Evolutionary conservation across 352 stramenopile genomes (phyloP), one percentile per base, ranked within the genome.

Genomic region (Pseudoperonospora humuli): DNA sequence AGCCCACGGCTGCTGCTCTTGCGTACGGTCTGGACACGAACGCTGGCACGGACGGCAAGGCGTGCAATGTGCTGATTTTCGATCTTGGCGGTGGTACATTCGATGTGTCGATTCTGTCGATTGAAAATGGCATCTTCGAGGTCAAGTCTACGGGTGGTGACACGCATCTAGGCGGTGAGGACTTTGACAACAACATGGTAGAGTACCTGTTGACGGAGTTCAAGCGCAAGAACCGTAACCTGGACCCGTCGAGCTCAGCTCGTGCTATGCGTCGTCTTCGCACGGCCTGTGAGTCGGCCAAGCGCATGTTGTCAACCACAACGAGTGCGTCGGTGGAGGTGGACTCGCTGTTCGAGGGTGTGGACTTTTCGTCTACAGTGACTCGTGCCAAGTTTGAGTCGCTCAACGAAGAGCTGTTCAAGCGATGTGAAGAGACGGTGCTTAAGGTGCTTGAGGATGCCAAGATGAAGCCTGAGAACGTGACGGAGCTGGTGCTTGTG

Each of bases 101-200:
- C 58, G 93, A 97, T 83, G 88, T 97, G 39, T 95, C 82, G 45
- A 81, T 97, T 39, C 57, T 98, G 36, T 95, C 77, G 19, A 98
- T 98, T 54, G 92, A 97, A 56, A 93, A 98, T 51, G 93, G 93
- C 41, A 97, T 98, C 70, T 97, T 98, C 57, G 93, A 98, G 65
- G 93, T 98, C 45, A 97, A 97, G 77, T 84, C 93, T 15, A 98
- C 94, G 29, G 87, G 81, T 41, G 94, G 94, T 61, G 94, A 98
- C 65, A 98, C 90, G 13, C 88, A 97, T 65, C 61, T 97, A 20
- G 90, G 90, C 52, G 90, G 90, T 60, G 88, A 96, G 58, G 90
- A 97, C 70, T 97, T 98, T 48, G 93, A 98, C 70, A 95, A 96
- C 62, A 84, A 86, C 56, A 88, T 98, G 65, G 92, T 98, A 15